Evolutionary conservation across 2,329 filamentous ascomycete genomes (phyloP).

Genomic region (Penicillium sp.): DNA sequence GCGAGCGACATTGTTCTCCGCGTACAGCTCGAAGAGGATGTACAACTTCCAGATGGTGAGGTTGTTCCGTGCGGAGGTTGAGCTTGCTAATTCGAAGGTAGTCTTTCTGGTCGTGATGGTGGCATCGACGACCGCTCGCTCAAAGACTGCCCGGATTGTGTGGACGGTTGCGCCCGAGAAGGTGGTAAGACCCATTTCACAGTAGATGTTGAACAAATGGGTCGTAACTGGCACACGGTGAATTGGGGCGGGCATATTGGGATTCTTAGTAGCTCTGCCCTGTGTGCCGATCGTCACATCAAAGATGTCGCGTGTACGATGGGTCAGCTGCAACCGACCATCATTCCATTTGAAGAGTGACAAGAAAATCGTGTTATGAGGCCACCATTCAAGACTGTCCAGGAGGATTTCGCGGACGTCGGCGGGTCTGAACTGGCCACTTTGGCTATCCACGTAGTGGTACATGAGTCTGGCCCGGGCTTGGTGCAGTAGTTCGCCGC

Average conservation of each 20-base stretch:
- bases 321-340: slow-evolving; percentile 67
- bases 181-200: slow-evolving; percentile 51
- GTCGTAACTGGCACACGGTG: slow-evolving; percentile 42
- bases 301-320: slow-evolving; percentile 68
- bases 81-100: slow-evolving; percentile 2
- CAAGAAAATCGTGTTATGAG: slow-evolving; percentile 74
- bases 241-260: not conserved
- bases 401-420: slow-evolving; percentile 63
- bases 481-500: slow-evolving; percentile 66
- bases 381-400: slow-evolving; percentile 63
- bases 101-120: not conserved
- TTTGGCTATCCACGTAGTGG: slow-evolving; percentile 58
- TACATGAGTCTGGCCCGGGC: slow-evolving; percentile 65
- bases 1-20: slow-evolving; percentile 35
- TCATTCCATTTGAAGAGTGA: slow-evolving; percentile 72
- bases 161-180: slow-evolving; percentile 50
- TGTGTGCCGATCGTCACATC: slow-evolving; percentile 24
- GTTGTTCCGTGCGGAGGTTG: slow-evolving; percentile 32
- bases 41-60: slow-evolving; percentile 54
- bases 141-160: slow-evolving; percentile 56
- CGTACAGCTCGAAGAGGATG: slow-evolving; percentile 49
- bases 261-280: not conserved
- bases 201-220: slow-evolving; percentile 56
- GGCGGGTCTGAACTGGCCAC: slow-evolving; percentile 65
- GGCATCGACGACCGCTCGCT: slow-evolving; percentile 48